phyloP scores from a whole-genome alignment of 176 grass and related monocot genomes.

The Juncus effusus region DNA sequence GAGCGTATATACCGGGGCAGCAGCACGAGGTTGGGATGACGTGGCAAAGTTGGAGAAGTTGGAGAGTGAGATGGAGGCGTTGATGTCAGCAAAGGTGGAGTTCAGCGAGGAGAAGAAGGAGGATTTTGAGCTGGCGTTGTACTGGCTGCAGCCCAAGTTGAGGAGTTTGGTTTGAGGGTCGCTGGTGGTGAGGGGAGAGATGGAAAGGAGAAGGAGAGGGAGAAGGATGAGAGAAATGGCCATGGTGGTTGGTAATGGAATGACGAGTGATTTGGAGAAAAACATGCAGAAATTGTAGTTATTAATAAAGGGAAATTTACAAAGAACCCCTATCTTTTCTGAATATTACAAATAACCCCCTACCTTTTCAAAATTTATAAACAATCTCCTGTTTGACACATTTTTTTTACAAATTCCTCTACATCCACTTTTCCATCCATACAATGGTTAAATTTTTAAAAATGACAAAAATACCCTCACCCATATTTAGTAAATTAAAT shows the following conservation, averaged over 20 bases:
- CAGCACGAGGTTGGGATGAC: conserved; percentile 30
- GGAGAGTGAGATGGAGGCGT: conserved; percentile 44
- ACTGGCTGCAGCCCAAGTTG: conserved; percentile 57
- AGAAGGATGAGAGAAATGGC: background rate
- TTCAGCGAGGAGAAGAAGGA: conserved; percentile 55
- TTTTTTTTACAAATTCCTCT: too few species aligned
- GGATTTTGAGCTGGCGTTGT: conserved; percentile 44
- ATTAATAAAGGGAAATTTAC: too few species aligned
- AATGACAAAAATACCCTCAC: too few species aligned
- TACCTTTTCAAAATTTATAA: too few species aligned
- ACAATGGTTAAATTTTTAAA: too few species aligned
- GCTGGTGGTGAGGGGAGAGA: conserved; percentile 4
- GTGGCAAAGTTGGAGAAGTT: conserved; percentile 46
- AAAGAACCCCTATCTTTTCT: too few species aligned
- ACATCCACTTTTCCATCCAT: too few species aligned
- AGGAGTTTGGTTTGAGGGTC: conserved; percentile 56
- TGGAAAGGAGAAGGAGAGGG: background rate
- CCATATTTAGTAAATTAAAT: too few species aligned
- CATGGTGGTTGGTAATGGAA: conserved; percentile 2
- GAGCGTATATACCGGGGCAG: conserved; percentile 46
- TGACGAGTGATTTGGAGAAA: too few species aligned
- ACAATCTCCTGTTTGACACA: too few species aligned
- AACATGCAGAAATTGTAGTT: too few species aligned
- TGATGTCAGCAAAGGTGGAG: conserved; percentile 40
- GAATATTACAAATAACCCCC: too few species aligned